Percentiles rank a stretch among this genome's conserved stretches.
These are phyloP conservation scores for Rhododendron simsii DNA, from an alignment of 148 eudicot genomes.

Conservation along the genomic window DNA sequence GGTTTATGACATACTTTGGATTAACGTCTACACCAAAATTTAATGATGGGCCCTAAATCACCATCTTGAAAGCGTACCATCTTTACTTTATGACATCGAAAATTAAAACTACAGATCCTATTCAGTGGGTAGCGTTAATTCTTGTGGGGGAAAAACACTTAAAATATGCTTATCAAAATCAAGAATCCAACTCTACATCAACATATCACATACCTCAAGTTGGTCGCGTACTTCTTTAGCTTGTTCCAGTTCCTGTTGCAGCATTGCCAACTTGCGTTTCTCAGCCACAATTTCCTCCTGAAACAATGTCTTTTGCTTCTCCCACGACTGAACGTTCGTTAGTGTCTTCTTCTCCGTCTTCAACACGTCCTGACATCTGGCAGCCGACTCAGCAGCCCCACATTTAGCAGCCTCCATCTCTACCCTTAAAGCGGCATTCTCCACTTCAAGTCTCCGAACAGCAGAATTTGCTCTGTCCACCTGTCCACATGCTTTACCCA, in stretches of 20 bases:
- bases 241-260: constrained; percentile 54
- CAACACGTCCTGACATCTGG: constrained; percentile 71
- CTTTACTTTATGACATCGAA: background rate
- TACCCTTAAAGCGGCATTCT: constrained; percentile 52
- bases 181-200: constrained; percentile 9
- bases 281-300: constrained; percentile 82
- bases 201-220: constrained; percentile 84
- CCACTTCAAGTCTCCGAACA: constrained; percentile 71
- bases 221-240: constrained; percentile 54
- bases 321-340: constrained; percentile 72
- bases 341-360: constrained; percentile 73
- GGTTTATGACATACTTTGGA: background rate
- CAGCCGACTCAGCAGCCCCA: constrained; percentile 72
- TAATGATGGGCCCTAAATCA: background rate
- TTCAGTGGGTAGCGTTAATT: background rate
- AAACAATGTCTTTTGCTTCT: constrained; percentile 63
- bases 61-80: background rate
- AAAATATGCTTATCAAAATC: background rate
- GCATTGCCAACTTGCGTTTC: constrained; percentile 46
- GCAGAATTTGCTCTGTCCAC: constrained; percentile 71
- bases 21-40: background rate
- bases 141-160: background rate
- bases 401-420: constrained; percentile 89
- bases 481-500: constrained; percentile 78
- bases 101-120: background rate